Base-by-base conservation (phyloP, 805 yeast species). In the Metschnikowia gelsemii region DNA sequence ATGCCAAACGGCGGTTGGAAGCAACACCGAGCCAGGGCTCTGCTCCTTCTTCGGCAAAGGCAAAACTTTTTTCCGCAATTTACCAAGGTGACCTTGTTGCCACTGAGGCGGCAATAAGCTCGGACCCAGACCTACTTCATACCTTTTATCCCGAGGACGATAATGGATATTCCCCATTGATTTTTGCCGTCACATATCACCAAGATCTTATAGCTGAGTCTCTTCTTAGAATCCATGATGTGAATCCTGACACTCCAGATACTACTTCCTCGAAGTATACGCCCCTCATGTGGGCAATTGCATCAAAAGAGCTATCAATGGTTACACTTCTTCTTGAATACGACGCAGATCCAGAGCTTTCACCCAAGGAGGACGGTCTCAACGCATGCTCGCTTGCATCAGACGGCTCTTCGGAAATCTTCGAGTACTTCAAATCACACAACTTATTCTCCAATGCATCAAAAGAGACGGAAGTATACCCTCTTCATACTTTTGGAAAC, bases 281-380 rank as follows among this genome's bases (percentile, higher is more conserved):
- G 0, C 87, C 96, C 8, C 61, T 86, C 32, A 87, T 86, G 93
- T 87, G 96, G 96, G 90, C 95, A 0, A 78, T 87, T 3, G 75
- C 80, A 51, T 70, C 82, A 50, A 75, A 79, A 40, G 77, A 78
- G 40, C 60, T 75, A 44, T 70, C 73, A 9, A 70, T 83, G 32
- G 80, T 78, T 12, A 74, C 77, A 34, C 62, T 73, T 41, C 63
- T 87, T 44, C 61, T 88, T 40, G 76, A 78, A 31, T 70, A 72
- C 43, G 84, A 82, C 26, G 91, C 90, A 0, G 84, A 82, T 45
- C 79, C 80, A 1, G 68, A 73, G 29, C 62, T 75, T 34, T 58
- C 62, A 25, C 58, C 61, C 2, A 42, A 49, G 20, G 55, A 55
- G 24, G 68, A 61, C 37, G 59, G 62, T 8, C 74, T 72, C 43